A percentile compares a stretch with the other conserved stretches of the same genome.
These are phyloP conservation scores for Sphenostylis stenocarpa DNA, from an alignment of 306 rosid species.

Conservation along the genomic window DNA sequence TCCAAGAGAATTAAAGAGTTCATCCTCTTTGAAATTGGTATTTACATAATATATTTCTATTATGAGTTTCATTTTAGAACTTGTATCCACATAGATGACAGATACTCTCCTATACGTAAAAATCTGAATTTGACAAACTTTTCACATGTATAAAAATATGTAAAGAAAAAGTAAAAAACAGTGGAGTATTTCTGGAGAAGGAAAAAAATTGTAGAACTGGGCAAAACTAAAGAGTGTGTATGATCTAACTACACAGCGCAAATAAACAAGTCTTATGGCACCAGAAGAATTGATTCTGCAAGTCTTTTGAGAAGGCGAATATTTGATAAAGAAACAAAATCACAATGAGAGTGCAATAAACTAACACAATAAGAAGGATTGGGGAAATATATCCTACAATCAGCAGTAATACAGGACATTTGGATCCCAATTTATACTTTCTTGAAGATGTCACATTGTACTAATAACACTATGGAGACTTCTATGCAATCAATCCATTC, in stretches of 20 bases:
- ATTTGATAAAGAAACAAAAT: not conserved
- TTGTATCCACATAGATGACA: not conserved
- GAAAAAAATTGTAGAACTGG: not conserved
- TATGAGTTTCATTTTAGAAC: not conserved
- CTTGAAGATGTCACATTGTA: not conserved
- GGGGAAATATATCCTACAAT: not conserved
- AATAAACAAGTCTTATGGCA: not conserved
- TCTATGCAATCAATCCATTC: not conserved
- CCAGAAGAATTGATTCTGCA: conserved; percentile 8
- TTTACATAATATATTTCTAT: not conserved
- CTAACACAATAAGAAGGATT: not conserved
- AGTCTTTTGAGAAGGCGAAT: not conserved
- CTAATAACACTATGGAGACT: not conserved
- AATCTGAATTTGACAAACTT: not conserved
- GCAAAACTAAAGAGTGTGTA: not conserved
- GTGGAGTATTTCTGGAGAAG: not conserved
- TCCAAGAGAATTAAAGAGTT: not conserved
- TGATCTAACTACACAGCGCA: not conserved
- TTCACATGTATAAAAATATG: not conserved
- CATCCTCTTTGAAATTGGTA: not conserved
- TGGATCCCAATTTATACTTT: not conserved
- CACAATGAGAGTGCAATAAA: not conserved
- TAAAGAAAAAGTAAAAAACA: not conserved
- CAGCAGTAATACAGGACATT: not conserved
- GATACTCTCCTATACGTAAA: no score